Base-by-base conservation (phyloP, 805 yeast species). In the Priceomyces medius region DNA sequence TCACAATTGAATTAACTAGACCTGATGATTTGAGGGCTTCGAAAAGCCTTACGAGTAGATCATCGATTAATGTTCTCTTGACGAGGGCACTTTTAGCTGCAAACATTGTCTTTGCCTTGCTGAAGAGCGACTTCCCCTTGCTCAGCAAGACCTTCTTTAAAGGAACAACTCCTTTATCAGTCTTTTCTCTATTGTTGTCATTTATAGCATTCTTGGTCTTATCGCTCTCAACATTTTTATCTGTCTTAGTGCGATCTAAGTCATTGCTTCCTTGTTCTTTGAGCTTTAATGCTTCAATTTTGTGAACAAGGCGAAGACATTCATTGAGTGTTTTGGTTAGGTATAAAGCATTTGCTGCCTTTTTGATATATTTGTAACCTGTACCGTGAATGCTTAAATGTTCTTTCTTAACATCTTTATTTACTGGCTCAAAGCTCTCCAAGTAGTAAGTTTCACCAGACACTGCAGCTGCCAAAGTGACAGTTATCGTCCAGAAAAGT, bases 11-110 rank as follows among this genome's bases (percentile, higher is more conserved):
- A 38, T 55, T 55, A 26, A 63, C 50, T 26, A 64, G 48, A n/a
- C 59, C 65, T 14, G 66, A 55, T 7, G 53, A 46, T 50, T 63
- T 61, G 32, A 64, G 52, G 3, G 56, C 48, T 12, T 42, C 43
- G 37, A 63, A 61, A 1, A 60, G 50, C 37, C 46, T 51, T 7
- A 48, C 45, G 31, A 61, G 43, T n/a, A 59, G 34, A 3, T 48
- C 43, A 27, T 55, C 60, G 16, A 51, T 46, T 12, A 42, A 33
- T 6, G 31, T 37, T 31, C 41, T 31, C 35, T 37, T 37, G 13
- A 36, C 13, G 9, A 36, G 17, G 16, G 13, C 24, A 7, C 29
- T 35, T 13, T 24, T 35, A 10, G 47, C 40, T 18, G 42, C 42
- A 18, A 44, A 39, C 26, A 49, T 38, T 1, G 26, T 18, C 23